Evolutionary conservation across 192 early-diverging fungal species (phyloP).

Genomic region (Linnemannia zychae): DNA sequence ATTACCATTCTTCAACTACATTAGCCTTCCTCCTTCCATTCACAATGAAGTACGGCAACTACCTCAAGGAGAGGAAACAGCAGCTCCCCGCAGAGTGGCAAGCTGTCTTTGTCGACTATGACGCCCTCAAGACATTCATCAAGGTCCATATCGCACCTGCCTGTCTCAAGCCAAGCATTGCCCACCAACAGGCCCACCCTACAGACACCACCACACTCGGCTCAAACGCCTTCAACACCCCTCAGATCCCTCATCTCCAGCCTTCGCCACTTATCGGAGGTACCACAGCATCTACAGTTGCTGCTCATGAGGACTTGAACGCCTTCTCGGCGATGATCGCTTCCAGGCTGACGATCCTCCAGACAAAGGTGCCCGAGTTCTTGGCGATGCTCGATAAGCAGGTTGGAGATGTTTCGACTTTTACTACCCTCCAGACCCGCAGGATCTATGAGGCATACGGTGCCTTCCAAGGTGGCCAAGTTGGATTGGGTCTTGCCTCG

Average conservation of each 20-base stretch:
- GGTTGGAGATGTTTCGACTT: constrained; percentile 72
- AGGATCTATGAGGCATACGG: constrained; percentile 53
- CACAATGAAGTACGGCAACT: constrained; percentile 82
- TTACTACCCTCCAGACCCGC: constrained; percentile 44
- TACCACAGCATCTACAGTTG: constrained; percentile 28
- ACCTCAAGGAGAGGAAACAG: constrained; percentile 73
- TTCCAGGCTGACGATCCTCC: constrained; percentile 66
- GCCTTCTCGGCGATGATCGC: constrained; percentile 72
- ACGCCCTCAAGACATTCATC: constrained; percentile 73
- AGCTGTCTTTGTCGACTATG: constrained; percentile 79
- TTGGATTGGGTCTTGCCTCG: constrained; percentile 37
- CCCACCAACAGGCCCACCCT: constrained; percentile 57
- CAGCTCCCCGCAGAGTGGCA: constrained; percentile 78
- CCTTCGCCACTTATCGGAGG: constrained; percentile 53
- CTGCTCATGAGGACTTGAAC: constrained; percentile 46
- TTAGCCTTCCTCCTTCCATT: neutral
- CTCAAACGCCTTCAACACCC: constrained; percentile 31
- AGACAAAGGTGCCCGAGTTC: constrained; percentile 76
- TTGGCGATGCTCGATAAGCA: constrained; percentile 74
- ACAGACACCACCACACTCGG: neutral
- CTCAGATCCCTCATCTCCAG: constrained; percentile 68
- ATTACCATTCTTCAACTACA: neutral
- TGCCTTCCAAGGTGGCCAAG: constrained; percentile 28
- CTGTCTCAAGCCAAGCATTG: constrained; percentile 65
- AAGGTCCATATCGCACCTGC: constrained; percentile 70